These are phyloP conservation scores for Clavispora fructus DNA, from an alignment of 805 yeast species.

Conservation along the genomic window DNA sequence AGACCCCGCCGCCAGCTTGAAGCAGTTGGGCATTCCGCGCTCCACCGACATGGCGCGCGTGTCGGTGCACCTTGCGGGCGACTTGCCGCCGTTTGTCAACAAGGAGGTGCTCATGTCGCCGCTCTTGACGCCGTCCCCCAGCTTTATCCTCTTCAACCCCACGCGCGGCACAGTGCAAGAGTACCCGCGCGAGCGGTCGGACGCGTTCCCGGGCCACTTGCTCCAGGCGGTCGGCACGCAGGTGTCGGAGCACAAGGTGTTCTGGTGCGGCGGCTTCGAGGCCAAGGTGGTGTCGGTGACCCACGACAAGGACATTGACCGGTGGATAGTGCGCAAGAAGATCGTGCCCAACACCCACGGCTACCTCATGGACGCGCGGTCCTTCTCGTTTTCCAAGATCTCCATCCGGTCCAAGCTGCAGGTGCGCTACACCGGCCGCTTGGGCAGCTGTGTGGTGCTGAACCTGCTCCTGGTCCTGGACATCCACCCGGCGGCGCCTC, in stretches of 20 bases:
- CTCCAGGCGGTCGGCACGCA: conserved; percentile 43
- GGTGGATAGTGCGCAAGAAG: conserved; percentile 38
- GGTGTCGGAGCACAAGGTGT: conserved; percentile 51
- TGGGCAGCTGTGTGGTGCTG: conserved; percentile 29
- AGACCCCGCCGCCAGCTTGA: conserved; percentile 14
- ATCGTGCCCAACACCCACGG: conserved; percentile 48
- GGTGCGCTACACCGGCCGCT: conserved; percentile 19
- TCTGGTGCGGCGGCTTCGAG: conserved; percentile 69
- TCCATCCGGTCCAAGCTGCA: conserved; percentile 16
- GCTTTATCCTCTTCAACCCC: conserved; percentile 26
- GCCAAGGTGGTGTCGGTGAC: conserved; percentile 19
- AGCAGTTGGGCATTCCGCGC: conserved; percentile 28
- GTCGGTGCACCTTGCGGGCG: conserved; percentile 34
- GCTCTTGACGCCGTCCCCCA: conserved; percentile 35
- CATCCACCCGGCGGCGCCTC: not conserved
- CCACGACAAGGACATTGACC: conserved; percentile 18
- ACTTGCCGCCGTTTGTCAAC: conserved; percentile 36
- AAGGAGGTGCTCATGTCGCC: conserved; percentile 34
- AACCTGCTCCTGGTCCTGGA: conserved; percentile 13
- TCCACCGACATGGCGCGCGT: conserved; percentile 24
- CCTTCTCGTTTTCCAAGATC: conserved; percentile 46
- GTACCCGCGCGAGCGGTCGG: conserved; percentile 13
- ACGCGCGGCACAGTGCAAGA: conserved; percentile 27
- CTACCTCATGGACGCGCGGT: conserved; percentile 52
- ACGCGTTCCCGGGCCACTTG: conserved; percentile 45